These are phyloP conservation scores for Penicillium sp. DNA, from an alignment of 2,329 filamentous ascomycete genomes.

Conservation along the genomic window DNA sequence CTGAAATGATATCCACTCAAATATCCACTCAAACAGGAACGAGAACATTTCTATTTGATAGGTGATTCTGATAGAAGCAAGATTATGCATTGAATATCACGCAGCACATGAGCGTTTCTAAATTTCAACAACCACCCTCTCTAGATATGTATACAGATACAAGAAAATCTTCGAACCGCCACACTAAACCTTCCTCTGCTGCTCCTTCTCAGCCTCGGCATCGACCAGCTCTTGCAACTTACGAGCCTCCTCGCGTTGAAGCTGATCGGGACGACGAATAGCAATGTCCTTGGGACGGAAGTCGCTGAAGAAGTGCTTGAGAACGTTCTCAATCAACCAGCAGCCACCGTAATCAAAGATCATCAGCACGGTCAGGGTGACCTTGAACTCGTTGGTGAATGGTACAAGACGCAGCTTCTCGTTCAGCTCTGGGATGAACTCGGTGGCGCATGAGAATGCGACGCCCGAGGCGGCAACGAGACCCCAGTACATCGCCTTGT, in stretches of 20 bases:
- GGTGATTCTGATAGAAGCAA: neutral
- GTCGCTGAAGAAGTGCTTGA: slow-evolving; percentile 87
- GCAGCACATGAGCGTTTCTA: slow-evolving; percentile 17
- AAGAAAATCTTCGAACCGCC: slow-evolving; percentile 6
- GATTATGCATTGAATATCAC: slow-evolving; percentile 18
- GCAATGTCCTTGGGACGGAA: slow-evolving; percentile 94
- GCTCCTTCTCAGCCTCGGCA: slow-evolving; percentile 41
- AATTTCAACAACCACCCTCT: slow-evolving; percentile 15
- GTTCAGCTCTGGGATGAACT: slow-evolving; percentile 94
- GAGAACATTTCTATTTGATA: neutral
- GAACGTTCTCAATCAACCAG: slow-evolving; percentile 78
- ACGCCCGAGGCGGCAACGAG: slow-evolving; percentile 86
- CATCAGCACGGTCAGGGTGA: slow-evolving; percentile 81
- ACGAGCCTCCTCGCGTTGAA: slow-evolving; percentile 70
- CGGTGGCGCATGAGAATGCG: slow-evolving; percentile 90
- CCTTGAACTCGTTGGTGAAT: slow-evolving; percentile 85
- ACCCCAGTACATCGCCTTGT: slow-evolving; percentile 97
- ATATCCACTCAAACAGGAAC: slow-evolving; percentile 51
- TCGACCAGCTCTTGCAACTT: slow-evolving; percentile 59
- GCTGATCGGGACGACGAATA: slow-evolving; percentile 78
- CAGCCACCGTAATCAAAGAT: slow-evolving; percentile 81
- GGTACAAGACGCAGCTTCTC: slow-evolving; percentile 88
- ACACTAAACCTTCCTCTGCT: slow-evolving; percentile 29
- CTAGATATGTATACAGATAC: slow-evolving; percentile 24
- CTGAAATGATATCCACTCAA: no score